Percentiles rank a stretch among this genome's conserved stretches.
phyloP scores from a whole-genome alignment of 371 early-diverging fungal species.

The Circinella minor region DNA sequence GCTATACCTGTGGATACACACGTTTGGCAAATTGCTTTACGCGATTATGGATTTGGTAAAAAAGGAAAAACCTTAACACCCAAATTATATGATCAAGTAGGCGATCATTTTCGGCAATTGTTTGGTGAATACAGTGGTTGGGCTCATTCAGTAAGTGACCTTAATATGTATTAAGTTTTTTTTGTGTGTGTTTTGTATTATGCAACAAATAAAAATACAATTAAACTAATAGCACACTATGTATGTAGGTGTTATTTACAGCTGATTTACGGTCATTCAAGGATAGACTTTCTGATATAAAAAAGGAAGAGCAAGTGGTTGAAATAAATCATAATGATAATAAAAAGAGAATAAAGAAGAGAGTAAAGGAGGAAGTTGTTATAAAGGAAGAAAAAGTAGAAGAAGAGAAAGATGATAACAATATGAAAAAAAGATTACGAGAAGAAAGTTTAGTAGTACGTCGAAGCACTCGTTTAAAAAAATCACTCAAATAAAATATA shows the following conservation, averaged over 20 bases:
- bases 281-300: constrained; percentile 12
- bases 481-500: background rate
- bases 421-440: background rate
- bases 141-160: constrained; percentile 81
- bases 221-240: background rate
- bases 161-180: background rate
- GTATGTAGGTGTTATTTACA: constrained; percentile 50
- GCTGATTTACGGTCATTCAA: constrained; percentile 55
- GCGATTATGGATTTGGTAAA: constrained; percentile 75
- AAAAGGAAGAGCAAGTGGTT: constrained; percentile 17
- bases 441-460: background rate
- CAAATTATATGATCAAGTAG: constrained; percentile 72
- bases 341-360: too few species aligned
- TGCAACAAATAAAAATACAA: background rate
- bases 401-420: background rate
- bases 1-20: constrained; percentile 98
- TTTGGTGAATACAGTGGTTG: constrained; percentile 92
- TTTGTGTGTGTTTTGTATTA: background rate
- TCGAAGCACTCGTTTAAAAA: constrained; percentile 1
- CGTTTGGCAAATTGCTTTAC: constrained; percentile 85
- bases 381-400: background rate
- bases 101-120: constrained; percentile 71
- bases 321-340: too few species aligned
- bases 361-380: too few species aligned
- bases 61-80: constrained; percentile 68